Percentiles rank a stretch among this genome's conserved stretches.
These are phyloP conservation scores for Nannizzia gypsea DNA, from an alignment of 2,329 filamentous ascomycete species.

Conservation along the genomic window DNA sequence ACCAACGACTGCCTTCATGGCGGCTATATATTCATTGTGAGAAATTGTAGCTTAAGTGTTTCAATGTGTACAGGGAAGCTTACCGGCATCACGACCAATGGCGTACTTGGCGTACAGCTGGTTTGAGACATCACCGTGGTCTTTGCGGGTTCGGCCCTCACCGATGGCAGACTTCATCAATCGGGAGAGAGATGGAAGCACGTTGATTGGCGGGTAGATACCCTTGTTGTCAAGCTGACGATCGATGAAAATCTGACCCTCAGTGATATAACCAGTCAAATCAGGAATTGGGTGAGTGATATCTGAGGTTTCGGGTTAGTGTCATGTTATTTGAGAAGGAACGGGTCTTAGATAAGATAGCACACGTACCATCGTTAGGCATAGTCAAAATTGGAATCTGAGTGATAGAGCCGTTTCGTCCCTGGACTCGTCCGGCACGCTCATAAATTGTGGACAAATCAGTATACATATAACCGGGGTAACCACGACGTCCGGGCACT, in stretches of 20 bases:
- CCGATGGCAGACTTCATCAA: slow-evolving; percentile 99
- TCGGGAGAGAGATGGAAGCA: slow-evolving; percentile 91
- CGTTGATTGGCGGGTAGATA: slow-evolving; percentile 97
- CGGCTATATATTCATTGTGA: slow-evolving; percentile 40
- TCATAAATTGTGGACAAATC: slow-evolving; percentile 99
- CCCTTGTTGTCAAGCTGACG: slow-evolving; percentile 90
- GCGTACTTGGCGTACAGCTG: slow-evolving; percentile 99
- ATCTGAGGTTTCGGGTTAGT: slow-evolving; percentile 38
- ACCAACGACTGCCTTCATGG: slow-evolving; percentile 98
- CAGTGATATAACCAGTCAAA: slow-evolving; percentile 96
- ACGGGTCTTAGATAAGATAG: background rate
- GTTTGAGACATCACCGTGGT: slow-evolving; percentile 97
- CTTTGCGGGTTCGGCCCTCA: slow-evolving; percentile 89
- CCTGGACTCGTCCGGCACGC: slow-evolving; percentile 91
- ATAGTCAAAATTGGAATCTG: slow-evolving; percentile 98
- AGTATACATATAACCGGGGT: slow-evolving; percentile 99
- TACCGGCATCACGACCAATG: slow-evolving; percentile 82
- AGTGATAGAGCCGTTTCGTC: slow-evolving; percentile 95
- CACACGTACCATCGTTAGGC: slow-evolving; percentile 73
- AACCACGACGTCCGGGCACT: slow-evolving; percentile 97
- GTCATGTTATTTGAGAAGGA: slow-evolving; percentile 6
- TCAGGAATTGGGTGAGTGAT: slow-evolving; percentile 99
- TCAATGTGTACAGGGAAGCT: slow-evolving; percentile 14
- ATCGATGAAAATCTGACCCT: slow-evolving; percentile 97
- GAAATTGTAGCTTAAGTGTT: background rate